Base-by-base conservation (phyloP, 345 rosid genomes). In the Hypericum perforatum region DNA sequence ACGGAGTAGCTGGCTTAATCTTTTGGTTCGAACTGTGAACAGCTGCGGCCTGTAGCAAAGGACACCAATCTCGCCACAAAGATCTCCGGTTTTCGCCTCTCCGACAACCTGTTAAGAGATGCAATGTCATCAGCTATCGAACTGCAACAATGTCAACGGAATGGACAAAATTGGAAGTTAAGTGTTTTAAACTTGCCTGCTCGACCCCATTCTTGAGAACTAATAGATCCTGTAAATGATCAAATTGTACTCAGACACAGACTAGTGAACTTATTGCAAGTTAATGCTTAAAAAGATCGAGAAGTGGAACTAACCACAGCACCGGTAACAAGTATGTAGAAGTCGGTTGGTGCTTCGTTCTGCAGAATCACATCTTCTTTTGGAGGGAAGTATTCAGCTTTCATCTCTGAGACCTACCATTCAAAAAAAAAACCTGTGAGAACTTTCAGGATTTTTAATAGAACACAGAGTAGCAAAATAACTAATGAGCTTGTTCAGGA, bases 61-160 rank as follows among this genome's bases (percentile, higher is more conserved):
- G 32, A 92, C 89, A 6, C 95, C 97, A 13, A 85, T 78, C 76
- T 92, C 98, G 16, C 98, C 97, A 50, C 82, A 63, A 37, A 88
- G 68, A 39, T 88, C 94, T 43, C 98, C 95, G 11, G 85, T 66
- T 72, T 64, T 78, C 12, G 81, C 86, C 74, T 77, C 91, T 38
- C 72, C 76, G 61, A 83, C 75, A 66, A 68, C 77, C 96, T 86
- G 76, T 59, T 73, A 56, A 39, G n/a, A n/a, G 12, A 44, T 51
- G 40, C 40, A 50, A n/a, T 52, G 38, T 8, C 32, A 22, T 22
- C 32, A 22, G 32, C 32, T 22, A 4, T 22, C 32, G 32, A 22
- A 22, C 32, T 22, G 2, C 32, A 22, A 22, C 32, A 43, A 15
- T 44, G 15, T 50, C 50, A 51, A 13, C 29, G 12, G 32, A 1